These are phyloP conservation scores for Saccharum officinarum DNA, from an alignment of 176 grass and related monocot species.

Conservation along the genomic window DNA sequence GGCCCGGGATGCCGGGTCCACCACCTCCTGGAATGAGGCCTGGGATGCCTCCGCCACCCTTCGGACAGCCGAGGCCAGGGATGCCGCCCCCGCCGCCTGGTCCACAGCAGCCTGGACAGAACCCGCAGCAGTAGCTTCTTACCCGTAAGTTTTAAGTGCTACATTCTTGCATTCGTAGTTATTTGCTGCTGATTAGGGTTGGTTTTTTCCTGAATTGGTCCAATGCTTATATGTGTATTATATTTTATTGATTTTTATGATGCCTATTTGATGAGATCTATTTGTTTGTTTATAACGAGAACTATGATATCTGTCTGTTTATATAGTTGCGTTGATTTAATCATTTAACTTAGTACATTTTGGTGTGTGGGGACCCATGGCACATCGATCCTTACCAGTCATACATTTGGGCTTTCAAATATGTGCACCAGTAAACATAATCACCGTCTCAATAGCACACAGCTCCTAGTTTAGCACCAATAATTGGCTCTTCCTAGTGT, in stretches of 20 bases:
- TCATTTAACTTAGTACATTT: background rate
- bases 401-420: no score
- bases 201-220: background rate
- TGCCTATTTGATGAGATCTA: background rate
- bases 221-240: background rate
- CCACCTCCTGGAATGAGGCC: conserved; percentile 89
- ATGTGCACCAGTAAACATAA: background rate
- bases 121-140: conserved; percentile 59
- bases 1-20: conserved; percentile 73
- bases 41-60: conserved; percentile 68
- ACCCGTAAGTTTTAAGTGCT: conserved; percentile 37
- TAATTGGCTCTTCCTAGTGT: background rate
- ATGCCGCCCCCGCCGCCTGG: conserved; percentile 78
- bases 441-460: background rate
- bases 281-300: background rate
- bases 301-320: background rate
- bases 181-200: background rate
- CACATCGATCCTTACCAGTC: background rate
- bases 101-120: conserved; percentile 84
- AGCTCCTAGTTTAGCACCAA: background rate
- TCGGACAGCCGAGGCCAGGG: conserved; percentile 70
- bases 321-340: background rate
- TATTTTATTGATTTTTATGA: background rate
- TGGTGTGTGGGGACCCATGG: no score
- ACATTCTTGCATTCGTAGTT: background rate